These are phyloP conservation scores for Chenopodium suecicum DNA, from an alignment of 148 eudicot genomes.

Conservation along the genomic window DNA sequence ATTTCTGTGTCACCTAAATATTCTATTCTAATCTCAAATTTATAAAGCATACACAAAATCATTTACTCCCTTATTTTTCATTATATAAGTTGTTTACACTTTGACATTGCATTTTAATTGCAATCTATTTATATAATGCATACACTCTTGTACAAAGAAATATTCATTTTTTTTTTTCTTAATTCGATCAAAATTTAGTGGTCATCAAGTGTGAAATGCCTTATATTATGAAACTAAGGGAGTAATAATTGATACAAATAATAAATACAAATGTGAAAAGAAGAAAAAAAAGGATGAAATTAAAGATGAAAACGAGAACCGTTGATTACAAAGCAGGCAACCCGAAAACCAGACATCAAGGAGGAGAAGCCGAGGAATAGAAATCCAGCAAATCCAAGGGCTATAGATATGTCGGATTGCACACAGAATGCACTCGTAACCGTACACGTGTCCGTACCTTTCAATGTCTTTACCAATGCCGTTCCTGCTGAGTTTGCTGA, in stretches of 20 bases:
- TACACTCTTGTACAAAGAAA: too few relatives aligned
- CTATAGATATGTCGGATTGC: conserved; percentile 68
- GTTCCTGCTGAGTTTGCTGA: conserved; percentile 78
- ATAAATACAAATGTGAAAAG: not conserved
- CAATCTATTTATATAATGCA: not conserved
- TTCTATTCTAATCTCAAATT: not conserved
- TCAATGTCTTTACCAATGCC: conserved; percentile 53
- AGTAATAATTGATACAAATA: not conserved
- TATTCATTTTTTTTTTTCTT: too few relatives aligned
- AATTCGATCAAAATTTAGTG: not conserved
- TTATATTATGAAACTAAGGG: not conserved
- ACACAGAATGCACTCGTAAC: conserved; percentile 54
- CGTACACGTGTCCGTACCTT: conserved; percentile 52
- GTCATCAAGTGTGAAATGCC: not conserved
- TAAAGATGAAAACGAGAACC: conserved; percentile 73
- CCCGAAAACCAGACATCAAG: conserved; percentile 75
- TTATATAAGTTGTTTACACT: not conserved
- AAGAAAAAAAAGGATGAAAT: not conserved
- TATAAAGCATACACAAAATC: not conserved
- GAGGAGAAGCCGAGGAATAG: conserved; percentile 61
- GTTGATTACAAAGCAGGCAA: conserved; percentile 61
- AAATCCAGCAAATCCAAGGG: conserved; percentile 77
- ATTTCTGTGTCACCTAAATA: not conserved
- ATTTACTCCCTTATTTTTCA: conserved; percentile 12
- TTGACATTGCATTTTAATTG: not conserved